Conservation (phyloP, 371 early-diverging fungal genomes). For the Lichtheimia ornata region DNA sequence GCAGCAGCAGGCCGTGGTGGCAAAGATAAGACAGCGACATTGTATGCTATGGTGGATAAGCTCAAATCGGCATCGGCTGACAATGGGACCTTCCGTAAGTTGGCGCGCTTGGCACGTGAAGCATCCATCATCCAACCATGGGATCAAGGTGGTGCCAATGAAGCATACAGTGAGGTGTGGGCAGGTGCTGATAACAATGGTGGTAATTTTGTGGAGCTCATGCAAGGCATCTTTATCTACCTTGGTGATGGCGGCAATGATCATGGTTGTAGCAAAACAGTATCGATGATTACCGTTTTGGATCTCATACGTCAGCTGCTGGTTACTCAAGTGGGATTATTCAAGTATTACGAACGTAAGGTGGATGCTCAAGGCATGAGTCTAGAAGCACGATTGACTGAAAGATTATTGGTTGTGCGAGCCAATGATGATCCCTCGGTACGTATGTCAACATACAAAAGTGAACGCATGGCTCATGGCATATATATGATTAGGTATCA, state of each 20-base stretch:
- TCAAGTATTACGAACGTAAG: conserved; percentile 40
- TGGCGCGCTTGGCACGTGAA: conserved; percentile 40
- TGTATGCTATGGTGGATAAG: conserved; percentile 41
- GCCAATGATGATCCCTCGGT: conserved; percentile 36
- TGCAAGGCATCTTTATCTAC: conserved; percentile 29
- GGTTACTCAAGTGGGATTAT: conserved; percentile 41
- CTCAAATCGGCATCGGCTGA: conserved; percentile 23
- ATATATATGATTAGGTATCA: conserved; percentile 27
- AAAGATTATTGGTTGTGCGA: conserved; percentile 30
- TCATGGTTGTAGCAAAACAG: not conserved
- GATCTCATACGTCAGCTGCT: conserved; percentile 44
- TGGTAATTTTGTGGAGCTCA: conserved; percentile 45
- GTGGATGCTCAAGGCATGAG: conserved; percentile 35
- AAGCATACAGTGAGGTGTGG: conserved; percentile 43
- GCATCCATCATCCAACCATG: conserved; percentile 40
- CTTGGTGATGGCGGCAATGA: conserved; percentile 10
- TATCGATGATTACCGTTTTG: conserved; percentile 16
- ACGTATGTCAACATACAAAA: conserved; percentile 2
- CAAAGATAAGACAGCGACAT: conserved; percentile 29
- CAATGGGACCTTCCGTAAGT: conserved; percentile 31
- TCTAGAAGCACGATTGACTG: conserved; percentile 36
- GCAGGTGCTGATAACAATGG: conserved; percentile 40
- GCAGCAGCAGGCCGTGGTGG: conserved; percentile 13
- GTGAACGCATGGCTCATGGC: not conserved
- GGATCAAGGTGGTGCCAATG: conserved; percentile 48